These are phyloP conservation scores for Spongispora temasekensis DNA, from an alignment of 1,284 basidiomycete genomes.

Conservation along the genomic window DNA sequence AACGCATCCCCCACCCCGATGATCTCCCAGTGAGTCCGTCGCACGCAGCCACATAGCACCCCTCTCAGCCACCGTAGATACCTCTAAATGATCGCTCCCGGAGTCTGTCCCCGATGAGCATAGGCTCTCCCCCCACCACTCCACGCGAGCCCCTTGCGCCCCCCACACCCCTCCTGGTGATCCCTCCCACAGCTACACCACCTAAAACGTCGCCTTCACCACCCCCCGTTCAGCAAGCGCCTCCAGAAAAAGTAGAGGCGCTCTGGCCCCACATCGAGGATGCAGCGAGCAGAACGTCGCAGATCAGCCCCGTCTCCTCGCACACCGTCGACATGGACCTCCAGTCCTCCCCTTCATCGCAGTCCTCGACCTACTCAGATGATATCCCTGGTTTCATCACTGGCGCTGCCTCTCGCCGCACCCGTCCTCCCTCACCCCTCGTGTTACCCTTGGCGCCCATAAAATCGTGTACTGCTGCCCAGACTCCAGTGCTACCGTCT, in stretches of 20 bases:
- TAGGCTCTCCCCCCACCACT: constrained; percentile 47
- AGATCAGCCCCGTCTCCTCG: constrained; percentile 35
- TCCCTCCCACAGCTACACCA: constrained; percentile 3
- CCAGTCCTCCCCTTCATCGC: constrained; percentile 35
- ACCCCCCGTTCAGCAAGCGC: constrained; percentile 19
- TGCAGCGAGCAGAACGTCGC: constrained; percentile 29
- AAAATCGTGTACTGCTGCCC: constrained; percentile 15
- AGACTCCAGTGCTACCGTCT: constrained; percentile 20
- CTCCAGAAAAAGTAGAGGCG: constrained; percentile 14
- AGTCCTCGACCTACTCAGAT: constrained; percentile 24
- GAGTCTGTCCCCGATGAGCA: constrained; percentile 59
- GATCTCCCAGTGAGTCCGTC: constrained; percentile 23
- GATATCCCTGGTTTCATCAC: constrained; percentile 37
- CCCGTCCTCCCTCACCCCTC: constrained; percentile 30
- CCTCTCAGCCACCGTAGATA: constrained; percentile 35
- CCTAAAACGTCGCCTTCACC: constrained; percentile 13
- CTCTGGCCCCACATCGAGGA: constrained; percentile 27
- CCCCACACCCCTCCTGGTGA: constrained; percentile 2
- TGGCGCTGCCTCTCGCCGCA: constrained; percentile 33
- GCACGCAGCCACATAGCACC: neutral
- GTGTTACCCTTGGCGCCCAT: constrained; percentile 19
- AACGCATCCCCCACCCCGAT: constrained; percentile 15
- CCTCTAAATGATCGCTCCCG: constrained; percentile 30
- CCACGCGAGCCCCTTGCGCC: constrained; percentile 6
- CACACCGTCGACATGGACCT: constrained; percentile 38